phyloP scores from a whole-genome alignment of 306 rosid species.

The Sechiopsis laciniata region DNA sequence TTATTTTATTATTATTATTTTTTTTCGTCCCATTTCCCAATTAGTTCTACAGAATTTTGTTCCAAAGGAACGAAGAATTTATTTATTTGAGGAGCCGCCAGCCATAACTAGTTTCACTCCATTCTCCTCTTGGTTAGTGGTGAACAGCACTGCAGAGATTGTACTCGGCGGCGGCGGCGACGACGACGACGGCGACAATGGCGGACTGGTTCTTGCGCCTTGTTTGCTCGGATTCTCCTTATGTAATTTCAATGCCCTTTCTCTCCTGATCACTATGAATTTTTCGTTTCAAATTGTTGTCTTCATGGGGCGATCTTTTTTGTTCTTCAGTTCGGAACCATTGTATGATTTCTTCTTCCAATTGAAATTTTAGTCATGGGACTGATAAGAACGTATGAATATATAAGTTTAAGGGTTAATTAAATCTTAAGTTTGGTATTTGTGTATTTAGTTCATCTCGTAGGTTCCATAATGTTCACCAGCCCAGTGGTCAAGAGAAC shows the following conservation, averaged over 20 bases:
- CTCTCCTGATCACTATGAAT: not conserved
- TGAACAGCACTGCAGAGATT: not conserved
- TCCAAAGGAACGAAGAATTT: not conserved
- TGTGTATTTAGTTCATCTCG: not conserved
- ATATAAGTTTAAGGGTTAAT: not conserved
- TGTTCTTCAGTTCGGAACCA: not conserved
- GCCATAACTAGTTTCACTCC: not conserved
- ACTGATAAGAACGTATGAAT: not conserved
- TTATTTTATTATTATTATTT: too few relatives aligned
- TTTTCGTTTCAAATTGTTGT: not conserved
- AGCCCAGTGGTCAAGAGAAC: too few relatives aligned
- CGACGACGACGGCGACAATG: not conserved
- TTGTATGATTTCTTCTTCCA: not conserved
- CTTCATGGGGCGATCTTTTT: not conserved
- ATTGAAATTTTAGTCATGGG: not conserved
- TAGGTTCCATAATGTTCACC: not conserved
- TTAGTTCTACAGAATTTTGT: not conserved
- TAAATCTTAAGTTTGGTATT: not conserved
- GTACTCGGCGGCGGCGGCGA: too few relatives aligned
- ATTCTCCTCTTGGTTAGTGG: not conserved
- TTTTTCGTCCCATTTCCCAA: not conserved
- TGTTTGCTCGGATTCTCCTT: not conserved
- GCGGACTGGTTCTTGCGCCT: slow-evolving; percentile 10
- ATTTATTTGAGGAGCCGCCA: not conserved
- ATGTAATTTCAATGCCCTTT: slow-evolving; percentile 15